Percentiles rank a stretch among this genome's conserved stretches.
Conservation (phyloP, 768 basidiomycete species). For the Mrakia frigida region DNA sequence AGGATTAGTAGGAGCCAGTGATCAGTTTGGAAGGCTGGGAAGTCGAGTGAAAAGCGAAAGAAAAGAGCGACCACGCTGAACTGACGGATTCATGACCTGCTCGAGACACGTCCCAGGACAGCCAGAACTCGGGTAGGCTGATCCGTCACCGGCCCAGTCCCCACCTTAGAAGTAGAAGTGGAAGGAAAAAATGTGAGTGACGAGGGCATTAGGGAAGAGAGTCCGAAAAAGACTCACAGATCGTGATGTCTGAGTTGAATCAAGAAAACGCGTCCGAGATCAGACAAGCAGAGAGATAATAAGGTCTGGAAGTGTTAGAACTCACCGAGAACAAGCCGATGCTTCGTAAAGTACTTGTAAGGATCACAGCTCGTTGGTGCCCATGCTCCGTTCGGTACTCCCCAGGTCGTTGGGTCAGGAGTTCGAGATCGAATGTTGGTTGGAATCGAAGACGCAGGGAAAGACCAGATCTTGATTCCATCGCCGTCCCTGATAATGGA, state of each 20-base stretch:
- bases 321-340: constrained; percentile 40
- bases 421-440: not conserved
- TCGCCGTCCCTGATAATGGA: constrained; percentile 28
- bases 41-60: not conserved
- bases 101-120: not conserved
- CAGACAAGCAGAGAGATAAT: not conserved
- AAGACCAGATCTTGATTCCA: constrained; percentile 18
- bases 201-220: not conserved
- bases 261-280: not conserved
- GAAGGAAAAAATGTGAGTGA: not conserved
- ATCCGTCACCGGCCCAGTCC: constrained; percentile 15
- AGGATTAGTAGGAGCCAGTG: not conserved
- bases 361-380: constrained; percentile 41
- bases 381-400: constrained; percentile 39
- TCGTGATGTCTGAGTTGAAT: not conserved
- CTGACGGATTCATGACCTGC: constrained; percentile 13
- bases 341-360: constrained; percentile 39
- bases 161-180: not conserved
- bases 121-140: not conserved
- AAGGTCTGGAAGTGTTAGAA: not conserved
- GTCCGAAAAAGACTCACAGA: not conserved
- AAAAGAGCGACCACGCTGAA: not conserved
- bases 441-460: not conserved
- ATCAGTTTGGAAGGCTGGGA: not conserved
- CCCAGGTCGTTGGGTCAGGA: constrained; percentile 34